phyloP scores from a whole-genome alignment of 176 grass and related monocot genomes.

The Oryza glumipatula region DNA sequence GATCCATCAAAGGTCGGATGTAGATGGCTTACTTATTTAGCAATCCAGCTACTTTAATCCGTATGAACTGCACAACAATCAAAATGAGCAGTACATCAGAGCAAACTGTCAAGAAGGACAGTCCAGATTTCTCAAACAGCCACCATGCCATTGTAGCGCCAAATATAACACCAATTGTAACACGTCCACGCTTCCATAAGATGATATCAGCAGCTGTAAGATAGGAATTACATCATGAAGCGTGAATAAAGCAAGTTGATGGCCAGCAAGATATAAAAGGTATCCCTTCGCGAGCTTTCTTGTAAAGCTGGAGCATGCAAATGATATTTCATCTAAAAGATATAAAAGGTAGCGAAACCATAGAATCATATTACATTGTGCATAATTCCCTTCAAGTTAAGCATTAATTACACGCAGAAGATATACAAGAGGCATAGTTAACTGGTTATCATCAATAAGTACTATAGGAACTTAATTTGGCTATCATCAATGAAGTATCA shows the following conservation, averaged over 20 bases:
- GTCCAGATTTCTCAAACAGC: slow-evolving; percentile 85
- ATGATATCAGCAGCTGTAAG: slow-evolving; percentile 92
- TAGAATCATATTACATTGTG: neutral
- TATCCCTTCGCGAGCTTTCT: no score
- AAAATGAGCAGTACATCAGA: slow-evolving; percentile 89
- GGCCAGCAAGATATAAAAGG: slow-evolving; percentile 21
- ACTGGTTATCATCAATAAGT: neutral
- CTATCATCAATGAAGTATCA: neutral
- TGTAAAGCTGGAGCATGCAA: no score
- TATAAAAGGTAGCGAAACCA: neutral
- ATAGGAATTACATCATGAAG: slow-evolving; percentile 17
- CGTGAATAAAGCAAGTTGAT: slow-evolving; percentile 10
- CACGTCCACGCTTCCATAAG: slow-evolving; percentile 69
- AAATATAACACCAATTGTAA: slow-evolving; percentile 67
- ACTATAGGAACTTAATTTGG: slow-evolving; percentile 1
- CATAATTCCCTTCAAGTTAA: neutral
- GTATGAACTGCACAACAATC: slow-evolving; percentile 68
- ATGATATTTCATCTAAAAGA: no score
- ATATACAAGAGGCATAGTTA: neutral
- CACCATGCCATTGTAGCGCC: slow-evolving; percentile 77
- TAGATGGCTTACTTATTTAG: slow-evolving; percentile 71
- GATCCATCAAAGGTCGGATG: neutral
- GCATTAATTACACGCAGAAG: slow-evolving; percentile 8
- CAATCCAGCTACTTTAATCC: slow-evolving; percentile 57
- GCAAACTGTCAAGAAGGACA: slow-evolving; percentile 92